These are phyloP conservation scores for Syzygium jambos DNA, from an alignment of 345 rosid genomes.

Conservation along the genomic window DNA sequence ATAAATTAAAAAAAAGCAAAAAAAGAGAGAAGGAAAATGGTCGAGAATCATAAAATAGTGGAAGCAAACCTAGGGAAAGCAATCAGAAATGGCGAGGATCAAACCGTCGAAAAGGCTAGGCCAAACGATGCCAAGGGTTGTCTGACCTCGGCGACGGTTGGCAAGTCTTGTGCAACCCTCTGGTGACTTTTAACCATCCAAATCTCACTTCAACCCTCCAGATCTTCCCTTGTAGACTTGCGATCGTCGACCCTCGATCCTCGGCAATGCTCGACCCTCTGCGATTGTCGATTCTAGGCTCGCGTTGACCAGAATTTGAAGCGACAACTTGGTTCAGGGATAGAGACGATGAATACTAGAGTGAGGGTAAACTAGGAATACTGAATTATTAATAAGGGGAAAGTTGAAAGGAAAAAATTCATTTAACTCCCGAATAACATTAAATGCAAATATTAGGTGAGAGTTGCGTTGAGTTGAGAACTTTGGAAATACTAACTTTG, in stretches of 20 bases:
- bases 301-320: neutral
- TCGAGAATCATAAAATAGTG: neutral
- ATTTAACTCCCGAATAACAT: neutral
- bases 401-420: neutral
- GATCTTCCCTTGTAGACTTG: neutral
- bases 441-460: neutral
- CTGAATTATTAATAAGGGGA: neutral
- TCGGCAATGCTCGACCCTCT: rapidly evolving
- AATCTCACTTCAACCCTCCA: rapidly evolving
- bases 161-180: rapidly evolving
- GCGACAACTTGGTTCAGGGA: rapidly evolving
- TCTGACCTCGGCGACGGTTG: neutral
- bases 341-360: neutral
- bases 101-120: rapidly evolving
- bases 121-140: neutral
- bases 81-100: neutral
- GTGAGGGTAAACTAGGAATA: neutral
- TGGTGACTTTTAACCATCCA: neutral
- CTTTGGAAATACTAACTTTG: rapidly evolving
- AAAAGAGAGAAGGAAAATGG: too few species aligned
- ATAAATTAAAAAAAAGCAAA: too few species aligned
- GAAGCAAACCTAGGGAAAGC: neutral
- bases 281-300: rapidly evolving
- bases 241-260: neutral
- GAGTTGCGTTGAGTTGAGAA: neutral